Conservation (phyloP, 2,329 filamentous ascomycete genomes). For the Magnaporthales sp. region DNA sequence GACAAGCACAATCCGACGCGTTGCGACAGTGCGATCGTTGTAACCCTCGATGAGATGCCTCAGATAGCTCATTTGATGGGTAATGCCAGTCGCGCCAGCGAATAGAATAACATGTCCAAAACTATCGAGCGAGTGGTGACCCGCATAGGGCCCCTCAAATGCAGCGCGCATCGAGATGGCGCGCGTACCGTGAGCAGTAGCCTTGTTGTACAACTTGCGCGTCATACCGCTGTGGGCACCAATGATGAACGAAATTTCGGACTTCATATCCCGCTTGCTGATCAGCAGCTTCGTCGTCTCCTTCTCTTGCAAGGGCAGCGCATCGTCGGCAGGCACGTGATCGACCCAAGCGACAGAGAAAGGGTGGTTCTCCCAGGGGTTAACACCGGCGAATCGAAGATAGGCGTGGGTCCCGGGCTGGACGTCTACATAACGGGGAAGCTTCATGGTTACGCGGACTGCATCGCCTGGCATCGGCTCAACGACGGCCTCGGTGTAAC, state of each 20-base stretch:
- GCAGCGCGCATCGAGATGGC: slow-evolving; percentile 60
- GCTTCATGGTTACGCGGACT: slow-evolving; percentile 59
- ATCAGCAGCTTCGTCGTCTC: slow-evolving; percentile 17
- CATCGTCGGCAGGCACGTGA: slow-evolving; percentile 32
- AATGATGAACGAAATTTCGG: slow-evolving; percentile 70
- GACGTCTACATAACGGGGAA: slow-evolving; percentile 58
- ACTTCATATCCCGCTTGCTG: slow-evolving; percentile 34
- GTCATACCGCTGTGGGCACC: slow-evolving; percentile 86
- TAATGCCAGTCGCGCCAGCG: slow-evolving; percentile 89
- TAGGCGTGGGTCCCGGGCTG: slow-evolving; percentile 68
- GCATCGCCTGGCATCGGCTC: slow-evolving; percentile 63
- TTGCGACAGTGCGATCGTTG: slow-evolving; percentile 64
- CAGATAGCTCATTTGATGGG: slow-evolving; percentile 85
- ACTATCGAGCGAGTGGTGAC: slow-evolving; percentile 76
- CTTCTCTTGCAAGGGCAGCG: slow-evolving; percentile 32
- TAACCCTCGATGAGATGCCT: slow-evolving; percentile 65
- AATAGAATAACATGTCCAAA: slow-evolving; percentile 90
- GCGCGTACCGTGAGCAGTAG: slow-evolving; percentile 40
- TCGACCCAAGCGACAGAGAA: slow-evolving; percentile 73
- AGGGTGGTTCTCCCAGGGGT: slow-evolving; percentile 65
- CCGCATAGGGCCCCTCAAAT: slow-evolving; percentile 84
- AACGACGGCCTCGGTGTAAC: slow-evolving; percentile 56
- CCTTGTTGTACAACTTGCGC: slow-evolving; percentile 66
- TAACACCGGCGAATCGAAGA: slow-evolving; percentile 58
- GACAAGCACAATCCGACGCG: slow-evolving; percentile 71